Base-by-base conservation (phyloP, 2,329 filamentous ascomycete genomes). In the Clonostachys byssicola region DNA sequence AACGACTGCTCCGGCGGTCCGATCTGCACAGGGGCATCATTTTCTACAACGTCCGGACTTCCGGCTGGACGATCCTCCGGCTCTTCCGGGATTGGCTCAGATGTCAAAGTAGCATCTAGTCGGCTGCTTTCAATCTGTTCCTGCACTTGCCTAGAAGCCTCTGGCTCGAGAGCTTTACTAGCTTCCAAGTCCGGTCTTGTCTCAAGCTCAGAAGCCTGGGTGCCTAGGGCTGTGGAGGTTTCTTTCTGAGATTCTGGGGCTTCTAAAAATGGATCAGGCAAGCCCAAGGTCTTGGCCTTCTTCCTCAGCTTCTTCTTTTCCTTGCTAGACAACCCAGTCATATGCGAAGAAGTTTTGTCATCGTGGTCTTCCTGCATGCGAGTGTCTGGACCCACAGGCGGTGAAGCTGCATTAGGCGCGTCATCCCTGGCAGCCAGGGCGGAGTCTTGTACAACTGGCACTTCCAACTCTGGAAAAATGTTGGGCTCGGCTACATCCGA, bases 221-320 rank as follows among this genome's bases (percentile, higher is more conserved):
- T 30, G 23, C 23, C 23, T 9, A 30, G 23, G 23, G 6, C 23
- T 30, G 23, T 30, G 23, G 23, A 30, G 23, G 23, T 30, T 30
- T 30, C 23, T 30, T 30, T 30, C 23, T 10, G 23, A 9, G 23
- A 30, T 10, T 30, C 23, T 30, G 23, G 23, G 9, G 23, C 9
- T 30, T 30, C 8, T 30, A 30, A 30, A 30, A 30, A 30, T 30
- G 23, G 23, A 30, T 30, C 23, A 30, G 23, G 23, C 23, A 40
- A 34, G 14, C 49, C 48, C 7, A 46, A 34, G 23, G 51, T 46
- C 23, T 50, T 52, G 44, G 49, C 55, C 47, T 56, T 54, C 45
- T 57, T 53, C 49, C 57, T 54, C 38, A 36, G 30, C 43, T 45
- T 45, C 34, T 39, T 17, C 30, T 42, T 41, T 20, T 18, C 23